A percentile compares a stretch with the other conserved stretches of the same genome.
These are phyloP conservation scores for Penicillium coprophilum DNA, from an alignment of 495 filamentous ascomycete genomes.

Conservation along the genomic window DNA sequence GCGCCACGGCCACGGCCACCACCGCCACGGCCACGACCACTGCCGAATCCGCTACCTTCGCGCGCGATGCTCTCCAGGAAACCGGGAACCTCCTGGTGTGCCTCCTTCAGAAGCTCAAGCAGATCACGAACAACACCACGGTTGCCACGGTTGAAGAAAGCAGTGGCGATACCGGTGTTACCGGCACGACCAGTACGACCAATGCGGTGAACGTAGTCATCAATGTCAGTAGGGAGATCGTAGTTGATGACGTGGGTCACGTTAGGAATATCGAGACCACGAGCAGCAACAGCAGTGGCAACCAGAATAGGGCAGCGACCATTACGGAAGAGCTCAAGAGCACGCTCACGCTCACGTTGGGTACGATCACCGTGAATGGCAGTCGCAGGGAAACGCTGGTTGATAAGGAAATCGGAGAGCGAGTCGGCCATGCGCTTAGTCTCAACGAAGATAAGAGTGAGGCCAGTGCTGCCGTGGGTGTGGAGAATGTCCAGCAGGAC, in stretches of 20 bases:
- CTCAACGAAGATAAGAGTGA: constrained; percentile 97
- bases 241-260: constrained; percentile 99
- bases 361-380: constrained; percentile 98
- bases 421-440: constrained; percentile 99
- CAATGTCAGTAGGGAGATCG: constrained; percentile 96
- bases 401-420: constrained; percentile 94
- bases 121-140: constrained; percentile 94
- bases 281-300: constrained; percentile 94
- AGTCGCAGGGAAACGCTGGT: constrained; percentile 97
- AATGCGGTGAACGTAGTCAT: constrained; percentile 99
- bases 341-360: constrained; percentile 97
- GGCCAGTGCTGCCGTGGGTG: constrained; percentile 78
- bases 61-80: constrained; percentile 97
- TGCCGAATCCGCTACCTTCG: constrained; percentile 79
- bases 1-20: constrained; percentile 61
- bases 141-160: constrained; percentile 99
- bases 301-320: constrained; percentile 94
- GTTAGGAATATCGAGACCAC: constrained; percentile 95
- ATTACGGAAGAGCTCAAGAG: constrained; percentile 94
- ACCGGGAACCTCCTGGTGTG: constrained; percentile 89
- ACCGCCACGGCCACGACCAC: constrained; percentile 69
- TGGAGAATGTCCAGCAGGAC: constrained; percentile 96
- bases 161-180: constrained; percentile 97
- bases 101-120: constrained; percentile 94
- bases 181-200: constrained; percentile 99